phyloP scores from a whole-genome alignment of 768 basidiomycete genomes.

The Pisolithus albus region DNA sequence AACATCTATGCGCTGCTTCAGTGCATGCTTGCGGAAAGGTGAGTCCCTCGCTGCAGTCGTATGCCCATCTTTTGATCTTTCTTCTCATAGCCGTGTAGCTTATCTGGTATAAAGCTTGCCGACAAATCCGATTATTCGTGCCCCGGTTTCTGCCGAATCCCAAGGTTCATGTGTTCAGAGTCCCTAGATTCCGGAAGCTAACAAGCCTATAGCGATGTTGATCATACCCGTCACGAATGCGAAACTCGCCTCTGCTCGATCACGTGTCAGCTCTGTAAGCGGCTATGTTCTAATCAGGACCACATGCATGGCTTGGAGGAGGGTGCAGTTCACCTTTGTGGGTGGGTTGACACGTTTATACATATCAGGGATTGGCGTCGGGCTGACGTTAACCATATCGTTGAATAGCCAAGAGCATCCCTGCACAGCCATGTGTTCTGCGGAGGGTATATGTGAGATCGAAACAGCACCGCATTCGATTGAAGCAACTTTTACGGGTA shows the following conservation, averaged over 20 bases:
- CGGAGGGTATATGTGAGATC: slow-evolving; percentile 49
- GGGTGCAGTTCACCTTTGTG: slow-evolving; percentile 47
- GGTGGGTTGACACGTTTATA: slow-evolving; percentile 28
- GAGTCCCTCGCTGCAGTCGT: neutral
- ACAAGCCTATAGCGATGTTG: slow-evolving; percentile 31
- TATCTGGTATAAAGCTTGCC: slow-evolving; percentile 22
- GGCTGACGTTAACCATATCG: neutral
- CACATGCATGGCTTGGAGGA: slow-evolving; percentile 48
- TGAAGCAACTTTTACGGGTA: slow-evolving; percentile 54
- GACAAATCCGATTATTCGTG: slow-evolving; percentile 33
- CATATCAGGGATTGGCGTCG: no score
- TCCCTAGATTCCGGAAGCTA: neutral
- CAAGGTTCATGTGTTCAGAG: slow-evolving; percentile 29
- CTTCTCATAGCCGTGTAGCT: slow-evolving; percentile 34
- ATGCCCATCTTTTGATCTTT: neutral
- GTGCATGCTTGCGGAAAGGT: slow-evolving; percentile 53
- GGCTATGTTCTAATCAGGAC: slow-evolving; percentile 38
- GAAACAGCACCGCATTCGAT: slow-evolving; percentile 50
- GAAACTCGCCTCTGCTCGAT: slow-evolving; percentile 47
- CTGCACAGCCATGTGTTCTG: slow-evolving; percentile 39
- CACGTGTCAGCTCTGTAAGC: slow-evolving; percentile 47
- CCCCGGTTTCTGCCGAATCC: slow-evolving; percentile 34
- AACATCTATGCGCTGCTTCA: slow-evolving; percentile 46
- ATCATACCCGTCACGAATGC: slow-evolving; percentile 44
- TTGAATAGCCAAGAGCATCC: slow-evolving; percentile 38